Percentiles rank a stretch among this genome's conserved stretches.
Conservation (phyloP, 1,284 basidiomycete species). For the Fomitopsis palustris region DNA sequence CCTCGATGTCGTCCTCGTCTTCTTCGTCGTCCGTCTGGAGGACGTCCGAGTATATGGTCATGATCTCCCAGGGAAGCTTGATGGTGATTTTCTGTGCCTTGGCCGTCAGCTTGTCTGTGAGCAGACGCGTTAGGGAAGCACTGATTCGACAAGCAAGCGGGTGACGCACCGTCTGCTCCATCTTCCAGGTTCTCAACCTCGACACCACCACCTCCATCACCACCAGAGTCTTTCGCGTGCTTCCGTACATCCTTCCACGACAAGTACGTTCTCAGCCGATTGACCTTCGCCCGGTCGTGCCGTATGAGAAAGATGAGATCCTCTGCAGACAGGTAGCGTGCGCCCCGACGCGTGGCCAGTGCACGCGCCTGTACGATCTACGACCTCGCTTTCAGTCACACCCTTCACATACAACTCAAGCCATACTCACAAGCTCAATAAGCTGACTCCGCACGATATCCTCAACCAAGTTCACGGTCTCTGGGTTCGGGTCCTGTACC, state of each 20-base stretch:
- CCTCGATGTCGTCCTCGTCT: slow-evolving; percentile 95
- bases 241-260: slow-evolving; percentile 98
- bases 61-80: slow-evolving; percentile 95
- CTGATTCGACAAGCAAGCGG: not conserved
- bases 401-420: not conserved
- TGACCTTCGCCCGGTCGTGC: slow-evolving; percentile 93
- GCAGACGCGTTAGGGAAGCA: not conserved
- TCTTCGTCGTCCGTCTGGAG: slow-evolving; percentile 90
- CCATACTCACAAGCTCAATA: slow-evolving; percentile 73
- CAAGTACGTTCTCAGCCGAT: slow-evolving; percentile 90
- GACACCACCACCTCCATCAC: slow-evolving; percentile 73
- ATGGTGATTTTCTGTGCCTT: slow-evolving; percentile 94
- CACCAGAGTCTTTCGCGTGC: slow-evolving; percentile 87
- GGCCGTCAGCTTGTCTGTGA: slow-evolving; percentile 70
- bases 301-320: slow-evolving; percentile 97
- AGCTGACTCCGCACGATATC: slow-evolving; percentile 94
- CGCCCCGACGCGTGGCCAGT: slow-evolving; percentile 78
- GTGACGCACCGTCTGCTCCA: slow-evolving; percentile 61
- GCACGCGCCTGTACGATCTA: slow-evolving; percentile 90
- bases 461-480: slow-evolving; percentile 90
- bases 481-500: slow-evolving; percentile 84
- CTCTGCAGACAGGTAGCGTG: slow-evolving; percentile 85
- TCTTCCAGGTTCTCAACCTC: slow-evolving; percentile 79
- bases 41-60: slow-evolving; percentile 87
- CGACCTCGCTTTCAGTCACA: slow-evolving; percentile 35